Conservation (phyloP, 495 filamentous ascomycete species). For the Penicillium lagena region DNA sequence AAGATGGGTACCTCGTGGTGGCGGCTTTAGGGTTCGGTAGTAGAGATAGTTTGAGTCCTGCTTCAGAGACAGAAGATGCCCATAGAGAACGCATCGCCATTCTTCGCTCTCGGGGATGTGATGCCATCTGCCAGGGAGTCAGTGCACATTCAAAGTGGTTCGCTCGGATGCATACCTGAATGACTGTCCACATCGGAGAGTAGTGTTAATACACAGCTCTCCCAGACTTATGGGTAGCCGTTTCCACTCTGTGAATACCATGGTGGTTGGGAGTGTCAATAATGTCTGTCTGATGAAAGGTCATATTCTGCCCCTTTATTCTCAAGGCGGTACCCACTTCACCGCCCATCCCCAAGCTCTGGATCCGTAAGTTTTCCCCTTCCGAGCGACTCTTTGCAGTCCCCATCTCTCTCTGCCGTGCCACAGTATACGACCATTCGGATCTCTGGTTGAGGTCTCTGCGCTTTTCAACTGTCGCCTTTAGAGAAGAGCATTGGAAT, state of each 20-base stretch:
- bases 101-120: conserved; percentile 64
- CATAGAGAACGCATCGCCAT: conserved; percentile 88
- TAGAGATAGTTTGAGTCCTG: conserved; percentile 76
- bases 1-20: background rate
- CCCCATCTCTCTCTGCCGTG: no score
- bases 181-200: conserved; percentile 83
- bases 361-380: conserved; percentile 24
- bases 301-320: conserved; percentile 16
- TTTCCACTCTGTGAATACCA: conserved; percentile 57
- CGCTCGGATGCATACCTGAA: conserved; percentile 49
- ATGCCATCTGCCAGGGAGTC: conserved; percentile 60
- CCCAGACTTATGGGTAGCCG: conserved; percentile 72
- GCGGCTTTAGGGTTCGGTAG: conserved; percentile 51
- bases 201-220: conserved; percentile 88
- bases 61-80: conserved; percentile 74
- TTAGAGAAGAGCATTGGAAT: no score
- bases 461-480: no score
- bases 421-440: no score
- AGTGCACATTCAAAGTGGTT: background rate
- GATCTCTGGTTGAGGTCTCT: no score
- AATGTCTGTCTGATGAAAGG: no score
- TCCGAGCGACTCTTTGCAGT: background rate
- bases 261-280: background rate
- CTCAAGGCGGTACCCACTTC: conserved; percentile 19
- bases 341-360: conserved; percentile 9